phyloP scores from a whole-genome alignment of 306 rosid genomes.

The Styphnolobium japonicum region DNA sequence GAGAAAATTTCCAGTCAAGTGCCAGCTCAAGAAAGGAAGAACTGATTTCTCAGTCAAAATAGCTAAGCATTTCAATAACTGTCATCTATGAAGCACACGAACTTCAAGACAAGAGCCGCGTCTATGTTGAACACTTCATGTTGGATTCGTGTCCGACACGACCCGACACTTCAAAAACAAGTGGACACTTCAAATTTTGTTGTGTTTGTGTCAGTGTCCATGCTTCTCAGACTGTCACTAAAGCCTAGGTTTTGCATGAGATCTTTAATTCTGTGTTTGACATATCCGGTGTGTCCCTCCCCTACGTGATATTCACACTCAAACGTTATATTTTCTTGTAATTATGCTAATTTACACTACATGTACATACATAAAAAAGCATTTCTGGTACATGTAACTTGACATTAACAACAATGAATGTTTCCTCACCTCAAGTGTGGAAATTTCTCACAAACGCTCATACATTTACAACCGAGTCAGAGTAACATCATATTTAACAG shows the following conservation, averaged over 20 bases:
- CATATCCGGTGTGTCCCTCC: neutral
- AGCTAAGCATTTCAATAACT: neutral
- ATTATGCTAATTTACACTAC: neutral
- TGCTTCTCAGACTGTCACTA: neutral
- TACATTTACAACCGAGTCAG: too few species aligned
- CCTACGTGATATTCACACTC: neutral
- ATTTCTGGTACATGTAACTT: neutral
- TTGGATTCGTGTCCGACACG: neutral
- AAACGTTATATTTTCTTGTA: neutral
- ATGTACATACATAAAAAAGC: neutral
- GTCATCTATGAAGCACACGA: neutral
- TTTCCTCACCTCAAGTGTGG: neutral
- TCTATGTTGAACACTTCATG: neutral
- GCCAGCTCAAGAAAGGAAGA: constrained; percentile 19
- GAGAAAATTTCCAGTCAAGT: constrained; percentile 15
- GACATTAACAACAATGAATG: neutral
- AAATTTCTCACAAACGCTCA: too few species aligned
- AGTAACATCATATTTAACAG: neutral
- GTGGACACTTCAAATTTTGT: neutral
- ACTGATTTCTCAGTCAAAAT: neutral
- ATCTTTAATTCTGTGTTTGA: neutral
- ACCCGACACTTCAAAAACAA: neutral
- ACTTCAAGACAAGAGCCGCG: neutral
- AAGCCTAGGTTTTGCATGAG: neutral
- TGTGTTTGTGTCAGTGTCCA: neutral